Base-by-base conservation (phyloP, 352 stramenopile species). In the Pythium graminicola region DNA sequence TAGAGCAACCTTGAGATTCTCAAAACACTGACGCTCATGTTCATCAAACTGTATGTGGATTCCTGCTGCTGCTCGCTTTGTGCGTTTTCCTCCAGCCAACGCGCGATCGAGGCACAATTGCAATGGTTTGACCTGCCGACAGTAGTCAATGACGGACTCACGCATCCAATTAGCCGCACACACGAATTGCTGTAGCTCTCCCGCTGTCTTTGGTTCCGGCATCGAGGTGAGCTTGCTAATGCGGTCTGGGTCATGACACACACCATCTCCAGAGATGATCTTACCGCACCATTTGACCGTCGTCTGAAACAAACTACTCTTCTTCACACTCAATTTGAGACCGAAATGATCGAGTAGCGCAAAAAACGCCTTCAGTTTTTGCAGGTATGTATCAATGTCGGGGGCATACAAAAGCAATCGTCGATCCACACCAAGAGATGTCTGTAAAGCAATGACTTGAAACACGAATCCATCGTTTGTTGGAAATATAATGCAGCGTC, bases 361-460 rank as follows among this genome's bases (percentile, higher is more conserved):
- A 19, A 67, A 50, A 13, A 67, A 17, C 11, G 20, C 23, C 10
- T 53, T 27, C 0, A 65, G 36, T 24, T 54, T 31, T 1, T 9
- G 23, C 11, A 65, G 8, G 27, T 54, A 16, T 67, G n/a, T n/a
- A n/a, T n/a, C n/a, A n/a, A n/a, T n/a, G n/a, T n/a, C n/a, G n/a
- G n/a, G 27, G 2, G 47, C 53, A 43, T 51, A 70, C 1, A n/a
- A n/a, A n/a, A n/a, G n/a, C n/a, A n/a, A n/a, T n/a, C n/a, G n/a
- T n/a, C n/a, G n/a, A 68, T 61, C 54, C 60, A 68, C 9, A 67
- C 52, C 3, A 70, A 33, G 8, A 66, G 13, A 20, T 67, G 22
- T 23, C 57, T 50, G 44, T 62, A 41, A 2, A 69, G 36, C 35
- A 65, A n/a, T n/a, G 22, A 42, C 11, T 7, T 16, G 28, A 16